Conservation (phyloP, 225 moss, liverwort and hornwort species). For the Rhytidiadelphus loreus region DNA sequence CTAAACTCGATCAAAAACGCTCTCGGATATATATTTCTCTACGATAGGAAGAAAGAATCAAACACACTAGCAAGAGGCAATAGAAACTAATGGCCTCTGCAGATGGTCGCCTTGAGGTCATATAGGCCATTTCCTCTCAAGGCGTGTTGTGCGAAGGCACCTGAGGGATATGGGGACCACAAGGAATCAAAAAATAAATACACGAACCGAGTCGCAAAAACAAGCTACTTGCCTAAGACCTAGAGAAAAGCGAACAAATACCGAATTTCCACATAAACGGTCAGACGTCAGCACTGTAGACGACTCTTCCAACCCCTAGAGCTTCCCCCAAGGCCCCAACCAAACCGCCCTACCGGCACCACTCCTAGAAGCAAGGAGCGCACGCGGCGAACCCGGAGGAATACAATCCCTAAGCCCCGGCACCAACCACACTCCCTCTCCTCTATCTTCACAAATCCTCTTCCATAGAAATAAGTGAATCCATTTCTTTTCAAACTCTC, state of each 20-base stretch:
- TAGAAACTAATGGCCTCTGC: neutral
- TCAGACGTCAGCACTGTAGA: neutral
- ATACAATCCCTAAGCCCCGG: neutral
- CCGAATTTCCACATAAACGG: slow-evolving; percentile 8
- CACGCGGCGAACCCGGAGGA: neutral
- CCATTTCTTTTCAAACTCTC: neutral
- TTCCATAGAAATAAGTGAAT: neutral
- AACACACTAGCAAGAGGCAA: neutral
- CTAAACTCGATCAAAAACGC: neutral
- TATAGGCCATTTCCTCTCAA: neutral
- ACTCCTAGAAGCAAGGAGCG: slow-evolving; percentile 17
- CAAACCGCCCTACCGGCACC: slow-evolving; percentile 8
- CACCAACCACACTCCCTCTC: neutral
- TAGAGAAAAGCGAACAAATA: neutral
- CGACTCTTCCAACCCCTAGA: slow-evolving; percentile 19
- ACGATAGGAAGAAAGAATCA: neutral
- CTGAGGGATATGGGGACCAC: neutral
- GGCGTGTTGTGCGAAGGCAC: neutral
- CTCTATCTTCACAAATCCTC: neutral
- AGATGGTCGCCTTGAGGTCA: neutral
- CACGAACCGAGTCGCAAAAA: neutral
- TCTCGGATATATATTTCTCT: neutral
- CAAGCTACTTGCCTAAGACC: neutral
- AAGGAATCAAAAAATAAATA: neutral
- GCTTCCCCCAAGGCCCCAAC: neutral